Conservation (phyloP, 768 basidiomycete genomes). For the Mycena sanguinolenta region DNA sequence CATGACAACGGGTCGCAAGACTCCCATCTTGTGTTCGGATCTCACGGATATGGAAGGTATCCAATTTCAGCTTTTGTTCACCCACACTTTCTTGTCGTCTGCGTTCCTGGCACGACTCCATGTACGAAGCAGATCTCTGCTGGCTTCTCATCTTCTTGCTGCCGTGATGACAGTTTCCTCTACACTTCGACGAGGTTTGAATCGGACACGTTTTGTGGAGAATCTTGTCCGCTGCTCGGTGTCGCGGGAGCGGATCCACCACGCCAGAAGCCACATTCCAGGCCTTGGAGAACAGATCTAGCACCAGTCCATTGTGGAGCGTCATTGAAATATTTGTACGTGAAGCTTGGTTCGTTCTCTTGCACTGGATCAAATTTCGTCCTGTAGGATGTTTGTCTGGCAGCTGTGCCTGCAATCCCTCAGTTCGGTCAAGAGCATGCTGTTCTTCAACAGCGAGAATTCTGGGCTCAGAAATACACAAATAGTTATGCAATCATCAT, state of each 20-base stretch:
- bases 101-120: too few species aligned
- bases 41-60: conserved; percentile 13
- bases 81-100: too few species aligned
- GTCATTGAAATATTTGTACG: background rate
- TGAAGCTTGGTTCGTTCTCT: too few species aligned
- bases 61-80: conserved; percentile 2
- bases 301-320: background rate
- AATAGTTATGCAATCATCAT: too few species aligned
- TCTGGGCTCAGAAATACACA: too few species aligned
- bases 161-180: background rate
- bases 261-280: background rate
- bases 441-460: too few species aligned
- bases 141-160: background rate
- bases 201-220: conserved; percentile 8
- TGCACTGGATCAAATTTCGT: too few species aligned
- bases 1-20: background rate
- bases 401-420: too few species aligned
- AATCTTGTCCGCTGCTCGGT: background rate
- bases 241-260: too few species aligned
- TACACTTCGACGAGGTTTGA: too few species aligned
- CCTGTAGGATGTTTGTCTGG: too few species aligned
- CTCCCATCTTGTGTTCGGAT: background rate
- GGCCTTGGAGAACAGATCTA: background rate
- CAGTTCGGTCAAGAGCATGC: too few species aligned
- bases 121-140: background rate